A percentile compares a stretch with the other conserved stretches of the same genome.
phyloP scores from a whole-genome alignment of 225 moss, liverwort and hornwort species.

The Pseudoscleropodium purum region DNA sequence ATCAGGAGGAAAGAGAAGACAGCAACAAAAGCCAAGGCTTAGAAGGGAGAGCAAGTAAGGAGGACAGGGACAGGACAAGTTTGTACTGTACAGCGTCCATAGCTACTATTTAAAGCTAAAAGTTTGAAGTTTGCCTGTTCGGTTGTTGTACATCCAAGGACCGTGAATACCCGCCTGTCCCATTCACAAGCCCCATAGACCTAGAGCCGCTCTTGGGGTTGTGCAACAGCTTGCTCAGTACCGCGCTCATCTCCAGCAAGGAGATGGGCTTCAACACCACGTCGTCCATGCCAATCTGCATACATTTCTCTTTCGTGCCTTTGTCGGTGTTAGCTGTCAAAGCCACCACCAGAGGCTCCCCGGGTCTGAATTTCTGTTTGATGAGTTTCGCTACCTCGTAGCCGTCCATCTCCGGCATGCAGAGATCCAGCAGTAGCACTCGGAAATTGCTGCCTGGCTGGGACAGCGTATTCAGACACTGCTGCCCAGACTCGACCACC shows the following conservation, averaged over 20 bases:
- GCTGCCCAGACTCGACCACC: slow-evolving; percentile 47
- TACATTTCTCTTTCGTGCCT: slow-evolving; percentile 35
- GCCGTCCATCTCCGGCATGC: slow-evolving; percentile 80
- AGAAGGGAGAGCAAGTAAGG: not conserved
- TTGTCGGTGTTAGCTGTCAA: slow-evolving; percentile 62
- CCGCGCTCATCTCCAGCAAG: slow-evolving; percentile 43
- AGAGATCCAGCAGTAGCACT: slow-evolving; percentile 48
- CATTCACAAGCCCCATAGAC: slow-evolving; percentile 8
- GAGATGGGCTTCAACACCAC: slow-evolving; percentile 54
- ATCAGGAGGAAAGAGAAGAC: not conserved
- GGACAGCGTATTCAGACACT: slow-evolving; percentile 32
- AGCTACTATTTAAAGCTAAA: not conserved
- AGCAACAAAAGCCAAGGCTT: not conserved
- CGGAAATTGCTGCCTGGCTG: slow-evolving; percentile 38
- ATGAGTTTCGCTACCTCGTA: slow-evolving; percentile 50
- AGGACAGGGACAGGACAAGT: not conserved
- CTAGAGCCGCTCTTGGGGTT: slow-evolving; percentile 31
- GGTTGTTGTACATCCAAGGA: not conserved
- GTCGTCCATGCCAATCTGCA: slow-evolving; percentile 55
- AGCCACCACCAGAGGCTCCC: slow-evolving; percentile 51
- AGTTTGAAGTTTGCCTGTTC: slow-evolving; percentile 1
- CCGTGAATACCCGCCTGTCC: not conserved
- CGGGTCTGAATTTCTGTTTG: slow-evolving; percentile 43
- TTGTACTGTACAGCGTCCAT: not conserved
- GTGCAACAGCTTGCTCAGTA: slow-evolving; percentile 34